A percentile compares a stretch with the other conserved stretches of the same genome.
These are phyloP conservation scores for Trichocladium uniseriatum DNA, from an alignment of 495 filamentous ascomycete species.

Conservation along the genomic window DNA sequence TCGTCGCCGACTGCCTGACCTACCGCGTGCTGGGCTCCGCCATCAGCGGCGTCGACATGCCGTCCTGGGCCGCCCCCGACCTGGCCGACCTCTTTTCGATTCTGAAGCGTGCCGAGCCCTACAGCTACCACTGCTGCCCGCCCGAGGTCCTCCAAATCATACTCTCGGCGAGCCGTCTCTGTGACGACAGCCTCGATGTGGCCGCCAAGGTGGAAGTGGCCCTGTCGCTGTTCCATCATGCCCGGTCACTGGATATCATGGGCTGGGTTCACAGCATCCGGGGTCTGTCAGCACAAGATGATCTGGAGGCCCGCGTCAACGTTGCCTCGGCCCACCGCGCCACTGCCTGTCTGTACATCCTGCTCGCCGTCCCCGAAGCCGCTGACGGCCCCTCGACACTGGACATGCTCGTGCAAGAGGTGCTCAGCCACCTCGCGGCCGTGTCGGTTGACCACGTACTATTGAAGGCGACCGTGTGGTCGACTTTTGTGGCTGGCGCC, in stretches of 20 bases:
- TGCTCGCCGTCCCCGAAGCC: constrained; percentile 21
- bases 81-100: constrained; percentile 25
- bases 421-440: constrained; percentile 34
- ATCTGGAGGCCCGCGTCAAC: constrained; percentile 31
- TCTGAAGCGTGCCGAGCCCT: constrained; percentile 33
- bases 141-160: constrained; percentile 31
- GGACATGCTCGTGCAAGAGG: constrained; percentile 28
- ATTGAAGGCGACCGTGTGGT: constrained; percentile 51
- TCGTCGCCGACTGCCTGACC: constrained; percentile 39
- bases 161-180: constrained; percentile 27
- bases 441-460: constrained; percentile 37
- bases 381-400: constrained; percentile 12
- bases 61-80: constrained; percentile 8
- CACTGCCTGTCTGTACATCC: constrained; percentile 33
- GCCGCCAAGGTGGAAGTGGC: constrained; percentile 4
- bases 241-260: constrained; percentile 24
- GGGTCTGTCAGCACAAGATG: constrained; percentile 24
- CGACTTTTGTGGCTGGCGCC: constrained; percentile 47
- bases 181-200: constrained; percentile 3
- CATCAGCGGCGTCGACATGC: constrained; percentile 13
- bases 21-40: constrained; percentile 34
- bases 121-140: constrained; percentile 41
- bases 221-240: constrained; percentile 23
- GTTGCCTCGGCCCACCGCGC: constrained; percentile 38
- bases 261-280: constrained; percentile 31